Evolutionary conservation across 371 early-diverging fungal genomes (phyloP).

Genomic region (Syncephalastrum sp.): DNA sequence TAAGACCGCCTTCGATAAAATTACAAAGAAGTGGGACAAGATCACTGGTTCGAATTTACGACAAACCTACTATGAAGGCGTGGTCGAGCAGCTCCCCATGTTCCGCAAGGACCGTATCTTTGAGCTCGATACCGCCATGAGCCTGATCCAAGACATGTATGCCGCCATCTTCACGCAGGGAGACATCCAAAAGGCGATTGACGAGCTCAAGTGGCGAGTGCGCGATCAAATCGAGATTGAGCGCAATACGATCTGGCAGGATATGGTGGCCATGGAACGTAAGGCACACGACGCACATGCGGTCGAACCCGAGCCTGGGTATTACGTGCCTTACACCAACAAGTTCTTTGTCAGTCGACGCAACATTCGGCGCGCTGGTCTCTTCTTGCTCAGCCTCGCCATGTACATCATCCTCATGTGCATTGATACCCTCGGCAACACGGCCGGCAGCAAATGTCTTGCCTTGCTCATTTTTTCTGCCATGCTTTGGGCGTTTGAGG

Average conservation of each 20-base stretch:
- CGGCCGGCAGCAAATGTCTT: conserved; percentile 57
- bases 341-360: neutral
- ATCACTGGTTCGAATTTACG: conserved; percentile 56
- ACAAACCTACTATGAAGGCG: conserved; percentile 42
- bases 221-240: conserved; percentile 75
- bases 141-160: conserved; percentile 50
- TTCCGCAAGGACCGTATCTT: conserved; percentile 29
- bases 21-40: conserved; percentile 94
- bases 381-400: conserved; percentile 38
- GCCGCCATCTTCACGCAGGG: conserved; percentile 55
- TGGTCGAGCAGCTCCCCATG: conserved; percentile 53
- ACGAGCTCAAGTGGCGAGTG: conserved; percentile 60
- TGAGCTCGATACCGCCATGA: conserved; percentile 38
- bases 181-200: conserved; percentile 45
- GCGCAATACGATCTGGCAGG: conserved; percentile 80
- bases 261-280: conserved; percentile 73
- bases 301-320: conserved; percentile 27
- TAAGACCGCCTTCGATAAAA: conserved; percentile 88
- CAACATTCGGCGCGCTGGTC: conserved; percentile 13
- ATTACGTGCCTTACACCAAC: conserved; percentile 27
- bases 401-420: conserved; percentile 57
- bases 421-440: conserved; percentile 51
- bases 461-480: conserved; percentile 63
- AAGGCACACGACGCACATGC: conserved; percentile 41
- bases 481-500: conserved; percentile 69